phyloP scores from a whole-genome alignment of 495 filamentous ascomycete genomes.

The Cudoniella acicularis region DNA sequence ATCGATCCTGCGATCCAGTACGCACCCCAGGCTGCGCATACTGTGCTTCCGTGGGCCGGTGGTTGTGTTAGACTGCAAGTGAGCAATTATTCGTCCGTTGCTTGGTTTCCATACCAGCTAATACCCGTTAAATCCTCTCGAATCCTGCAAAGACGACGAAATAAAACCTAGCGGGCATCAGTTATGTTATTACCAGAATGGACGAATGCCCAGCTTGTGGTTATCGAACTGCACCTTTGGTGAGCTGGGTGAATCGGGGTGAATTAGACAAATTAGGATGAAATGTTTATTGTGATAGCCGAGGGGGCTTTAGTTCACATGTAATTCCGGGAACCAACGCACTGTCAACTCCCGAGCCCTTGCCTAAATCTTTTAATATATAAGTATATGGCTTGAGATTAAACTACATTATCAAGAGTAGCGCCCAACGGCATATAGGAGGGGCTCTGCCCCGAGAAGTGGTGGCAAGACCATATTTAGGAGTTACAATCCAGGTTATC shows the following conservation, averaged over 20 bases:
- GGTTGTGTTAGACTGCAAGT: too few relatives aligned
- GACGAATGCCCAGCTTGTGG: too few relatives aligned
- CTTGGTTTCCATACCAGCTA: too few relatives aligned
- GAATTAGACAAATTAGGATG: conserved; percentile 2
- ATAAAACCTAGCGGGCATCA: too few relatives aligned
- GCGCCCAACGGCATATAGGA: conserved; percentile 26
- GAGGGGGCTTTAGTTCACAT: conserved; percentile 14
- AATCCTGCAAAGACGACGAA: too few relatives aligned
- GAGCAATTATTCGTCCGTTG: too few relatives aligned
- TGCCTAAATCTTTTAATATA: conserved; percentile 33
- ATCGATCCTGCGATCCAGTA: too few relatives aligned
- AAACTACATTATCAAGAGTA: conserved; percentile 19
- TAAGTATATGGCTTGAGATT: conserved; percentile 27
- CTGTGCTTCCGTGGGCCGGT: too few relatives aligned
- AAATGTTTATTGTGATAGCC: conserved; percentile 1
- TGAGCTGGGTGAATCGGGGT: not conserved
- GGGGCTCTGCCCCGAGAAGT: not conserved
- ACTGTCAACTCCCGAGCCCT: conserved; percentile 20
- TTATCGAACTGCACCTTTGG: too few relatives aligned
- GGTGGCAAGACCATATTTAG: conserved; percentile 3
- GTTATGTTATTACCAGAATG: too few relatives aligned
- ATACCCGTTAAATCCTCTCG: too few relatives aligned
- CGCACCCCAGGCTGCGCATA: too few relatives aligned
- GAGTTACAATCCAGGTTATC: conserved; percentile 3
- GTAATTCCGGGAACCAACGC: conserved; percentile 21